Evolutionary conservation across 2,329 filamentous ascomycete genomes (phyloP).

Genomic region (Aspergillus awamori): DNA sequence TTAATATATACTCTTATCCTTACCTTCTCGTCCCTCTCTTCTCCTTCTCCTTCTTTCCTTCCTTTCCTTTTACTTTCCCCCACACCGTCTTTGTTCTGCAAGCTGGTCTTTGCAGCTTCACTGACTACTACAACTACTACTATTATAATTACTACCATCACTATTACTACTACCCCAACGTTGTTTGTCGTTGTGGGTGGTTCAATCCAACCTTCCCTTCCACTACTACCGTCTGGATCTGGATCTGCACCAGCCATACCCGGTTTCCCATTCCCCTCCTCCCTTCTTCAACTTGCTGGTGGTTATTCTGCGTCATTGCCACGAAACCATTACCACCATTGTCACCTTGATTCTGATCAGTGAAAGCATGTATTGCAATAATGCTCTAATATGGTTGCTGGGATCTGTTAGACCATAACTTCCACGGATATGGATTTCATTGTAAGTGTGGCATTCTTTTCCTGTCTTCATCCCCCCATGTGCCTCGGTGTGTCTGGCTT

Average conservation of each 20-base stretch:
- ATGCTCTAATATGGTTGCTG: conserved; percentile 35
- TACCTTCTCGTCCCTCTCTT: conserved; percentile 6
- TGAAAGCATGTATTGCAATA: conserved; percentile 38
- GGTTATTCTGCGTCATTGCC: conserved; percentile 22
- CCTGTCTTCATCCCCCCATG: conserved; percentile 8
- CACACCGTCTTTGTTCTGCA: conserved; percentile 22
- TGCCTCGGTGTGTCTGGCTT: background rate
- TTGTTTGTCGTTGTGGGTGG: background rate
- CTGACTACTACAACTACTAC: background rate
- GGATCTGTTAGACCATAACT: conserved; percentile 32
- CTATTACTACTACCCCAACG: background rate
- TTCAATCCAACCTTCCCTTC: background rate
- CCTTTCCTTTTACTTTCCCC: background rate
- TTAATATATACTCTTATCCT: conserved; percentile 6
- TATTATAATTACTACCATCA: background rate
- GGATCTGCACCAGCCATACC: conserved; percentile 4
- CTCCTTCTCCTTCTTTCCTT: background rate
- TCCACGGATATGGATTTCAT: conserved; percentile 48
- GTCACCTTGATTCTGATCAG: conserved; percentile 10
- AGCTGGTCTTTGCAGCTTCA: conserved; percentile 29
- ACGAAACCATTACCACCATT: conserved; percentile 15
- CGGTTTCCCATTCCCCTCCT: background rate
- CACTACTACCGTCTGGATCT: conserved; percentile 1
- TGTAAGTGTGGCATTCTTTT: conserved; percentile 39
- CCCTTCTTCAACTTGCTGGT: conserved; percentile 5